These are phyloP conservation scores for Clonostachys chloroleuca DNA, from an alignment of 2,329 filamentous ascomycete species.

Conservation along the genomic window DNA sequence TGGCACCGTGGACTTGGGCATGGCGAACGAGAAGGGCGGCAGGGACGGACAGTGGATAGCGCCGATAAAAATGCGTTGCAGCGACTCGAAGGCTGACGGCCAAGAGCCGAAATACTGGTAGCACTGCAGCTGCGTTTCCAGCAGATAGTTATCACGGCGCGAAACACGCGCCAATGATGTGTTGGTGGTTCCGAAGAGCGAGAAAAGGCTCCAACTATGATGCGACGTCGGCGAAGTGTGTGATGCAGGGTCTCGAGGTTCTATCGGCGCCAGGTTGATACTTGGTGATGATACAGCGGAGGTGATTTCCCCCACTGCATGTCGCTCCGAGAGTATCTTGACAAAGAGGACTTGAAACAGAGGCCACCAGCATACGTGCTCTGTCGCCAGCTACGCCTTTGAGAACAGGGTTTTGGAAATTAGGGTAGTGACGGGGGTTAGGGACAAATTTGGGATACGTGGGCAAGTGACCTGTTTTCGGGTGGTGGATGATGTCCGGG, in stretches of 20 bases:
- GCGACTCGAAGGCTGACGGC: slow-evolving; percentile 40
- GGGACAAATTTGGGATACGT: neutral
- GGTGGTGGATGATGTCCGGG: neutral
- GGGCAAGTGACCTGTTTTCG: neutral
- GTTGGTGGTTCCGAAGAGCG: neutral
- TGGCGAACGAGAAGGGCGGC: slow-evolving; percentile 52
- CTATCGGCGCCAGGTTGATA: slow-evolving; percentile 56
- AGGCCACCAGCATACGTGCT: slow-evolving; percentile 9
- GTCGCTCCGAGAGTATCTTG: slow-evolving; percentile 19
- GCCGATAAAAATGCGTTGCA: slow-evolving; percentile 50
- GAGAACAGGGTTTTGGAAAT: neutral
- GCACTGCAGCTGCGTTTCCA: slow-evolving; percentile 16
- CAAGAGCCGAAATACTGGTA: slow-evolving; percentile 22
- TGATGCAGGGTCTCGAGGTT: slow-evolving; percentile 17
- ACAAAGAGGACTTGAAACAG: neutral
- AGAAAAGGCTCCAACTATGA: neutral
- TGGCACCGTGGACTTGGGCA: slow-evolving; percentile 60
- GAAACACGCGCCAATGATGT: slow-evolving; percentile 22
- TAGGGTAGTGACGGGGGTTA: neutral
- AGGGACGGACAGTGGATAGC: slow-evolving; percentile 51
- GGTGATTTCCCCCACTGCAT: slow-evolving; percentile 53
- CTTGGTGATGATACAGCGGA: slow-evolving; percentile 45
- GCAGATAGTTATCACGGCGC: slow-evolving; percentile 48
- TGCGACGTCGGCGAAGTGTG: neutral
- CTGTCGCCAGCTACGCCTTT: neutral